Base-by-base conservation (phyloP, 495 filamentous ascomycete genomes). In the Pseudoneurospora amorphoporcata region DNA sequence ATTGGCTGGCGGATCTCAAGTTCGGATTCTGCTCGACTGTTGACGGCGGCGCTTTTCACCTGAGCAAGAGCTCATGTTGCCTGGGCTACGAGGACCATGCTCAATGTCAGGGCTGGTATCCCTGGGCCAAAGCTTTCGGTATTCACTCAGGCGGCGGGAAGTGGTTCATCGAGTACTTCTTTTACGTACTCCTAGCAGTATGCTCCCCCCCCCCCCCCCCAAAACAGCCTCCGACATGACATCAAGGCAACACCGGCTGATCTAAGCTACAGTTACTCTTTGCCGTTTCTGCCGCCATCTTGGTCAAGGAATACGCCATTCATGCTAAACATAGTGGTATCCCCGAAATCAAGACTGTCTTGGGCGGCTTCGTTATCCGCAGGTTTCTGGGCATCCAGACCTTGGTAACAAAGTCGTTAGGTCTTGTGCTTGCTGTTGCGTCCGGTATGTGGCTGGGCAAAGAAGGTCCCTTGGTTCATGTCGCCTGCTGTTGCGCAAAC, bases 381-480 rank as follows among this genome's bases (percentile, higher is more conserved):
- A 88, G 90, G 77, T 98, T 99, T 75, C 87, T 99, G 87, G 94
- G 95, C 7, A 82, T 87, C n/a, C 97, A 94, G 95, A 98, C 95
- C 1, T 83, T 99, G 76, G 81, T 92, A 32, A 94, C 95, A 68
- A 99, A 99, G 78, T 97, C 94, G 4, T 80, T 99, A 45, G 95
- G 95, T 53, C 82, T 99, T 83, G 94, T 95, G 81, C 87, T 99
- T 53, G 90, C 95, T 37, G 96, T 98, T 74, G 93, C 94, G 74
- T 98, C 95, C 23, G 96, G 95, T 16, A 87, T 99, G 82, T 99
- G 95, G 95, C 82, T 99, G n/a, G 95, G 95, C 23, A 99, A 99
- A 79, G 95, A 99, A 86, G 95, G 95, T 5, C 95, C 95, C 9
- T 84, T 99, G 41, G 96, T 99, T 1, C 95, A 99, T 81, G 96